Evolutionary conservation across 192 early-diverging fungal species (phyloP), one percentile per base, ranked within the genome.

Genomic region (Entomortierella lignicola): DNA sequence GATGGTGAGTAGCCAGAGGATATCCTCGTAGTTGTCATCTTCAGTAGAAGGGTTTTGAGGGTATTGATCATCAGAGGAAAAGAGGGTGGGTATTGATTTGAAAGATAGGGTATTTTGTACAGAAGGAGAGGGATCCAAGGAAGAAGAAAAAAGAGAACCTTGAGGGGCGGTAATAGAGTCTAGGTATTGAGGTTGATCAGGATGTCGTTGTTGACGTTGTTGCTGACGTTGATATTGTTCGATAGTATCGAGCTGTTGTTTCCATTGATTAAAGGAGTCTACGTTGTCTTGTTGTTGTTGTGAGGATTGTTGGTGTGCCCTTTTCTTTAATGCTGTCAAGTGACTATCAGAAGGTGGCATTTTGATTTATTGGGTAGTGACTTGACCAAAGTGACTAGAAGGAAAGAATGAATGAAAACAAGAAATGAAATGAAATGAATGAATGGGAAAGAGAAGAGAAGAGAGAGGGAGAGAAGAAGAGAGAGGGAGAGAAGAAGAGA

Each of bases 1-100:
- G 10, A 70, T 17, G 32, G 42, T 44, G 8, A 79, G 29, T 10
- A 79, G 43, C 67, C 75, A 79, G 31, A 67, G 70, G 29, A 54
- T 21, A 20, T 77, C 74, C 43, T 69, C 61, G 15, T 70, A 61
- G 0, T 79, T 62, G 20, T 42, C 68, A 4, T 60, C n/a, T n/a
- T n/a, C 50, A 7, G 25, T 18, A 8, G 60, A 29, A 29, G 48
- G 61, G 27, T 55, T 21, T 18, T 62, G 39, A 8, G 39, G 15
- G 29, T 32, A 2, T 12, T 26, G 5, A 42, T 41, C 42, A 23
- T 50, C 39, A 13, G 30, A 20, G n/a, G 37, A 63, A 32, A 50
- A 61, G 26, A 43, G 26, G 1, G 67, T 54, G 29, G 58, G 63
- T 66, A 66, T 66, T 44, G 52, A 66, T 25, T 43, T 7, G 4